Percentiles rank a stretch among this genome's conserved stretches.
Conservation (phyloP, 2,329 filamentous ascomycete species). For the Apiospora aurea region DNA sequence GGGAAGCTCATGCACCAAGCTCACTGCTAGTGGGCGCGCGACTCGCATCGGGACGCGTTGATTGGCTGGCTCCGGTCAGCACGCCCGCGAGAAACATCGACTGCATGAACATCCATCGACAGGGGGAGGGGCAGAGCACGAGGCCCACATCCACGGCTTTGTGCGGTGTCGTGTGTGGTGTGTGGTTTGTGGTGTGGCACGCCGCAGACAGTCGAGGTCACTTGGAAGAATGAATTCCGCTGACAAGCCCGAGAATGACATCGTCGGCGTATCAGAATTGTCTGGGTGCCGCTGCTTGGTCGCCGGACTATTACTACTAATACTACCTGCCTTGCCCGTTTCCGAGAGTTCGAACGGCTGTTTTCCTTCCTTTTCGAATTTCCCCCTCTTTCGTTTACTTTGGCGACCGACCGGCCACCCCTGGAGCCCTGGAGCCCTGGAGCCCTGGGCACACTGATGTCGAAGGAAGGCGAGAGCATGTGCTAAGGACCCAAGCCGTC, state of each 20-base stretch:
- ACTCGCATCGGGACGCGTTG: slow-evolving; percentile 11
- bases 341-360: neutral
- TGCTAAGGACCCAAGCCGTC: neutral
- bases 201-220: neutral
- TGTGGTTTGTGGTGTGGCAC: neutral
- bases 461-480: neutral
- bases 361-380: neutral
- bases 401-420: neutral
- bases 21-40: neutral
- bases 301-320: neutral
- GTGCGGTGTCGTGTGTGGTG: neutral
- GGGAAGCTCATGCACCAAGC: slow-evolving; percentile 8
- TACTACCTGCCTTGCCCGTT: neutral
- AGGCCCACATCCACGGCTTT: neutral
- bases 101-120: neutral
- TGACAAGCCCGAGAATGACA: neutral
- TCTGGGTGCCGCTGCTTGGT: too few species aligned
- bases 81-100: neutral
- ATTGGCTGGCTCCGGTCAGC: neutral
- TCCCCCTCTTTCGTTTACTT: neutral
- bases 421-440: neutral
- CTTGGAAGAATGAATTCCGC: neutral
- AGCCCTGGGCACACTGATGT: neutral
- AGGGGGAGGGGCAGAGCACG: neutral
- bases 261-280: neutral